These are phyloP conservation scores for Pichia nanzhaoensis DNA, from an alignment of 805 yeast genomes.

Conservation along the genomic window DNA sequence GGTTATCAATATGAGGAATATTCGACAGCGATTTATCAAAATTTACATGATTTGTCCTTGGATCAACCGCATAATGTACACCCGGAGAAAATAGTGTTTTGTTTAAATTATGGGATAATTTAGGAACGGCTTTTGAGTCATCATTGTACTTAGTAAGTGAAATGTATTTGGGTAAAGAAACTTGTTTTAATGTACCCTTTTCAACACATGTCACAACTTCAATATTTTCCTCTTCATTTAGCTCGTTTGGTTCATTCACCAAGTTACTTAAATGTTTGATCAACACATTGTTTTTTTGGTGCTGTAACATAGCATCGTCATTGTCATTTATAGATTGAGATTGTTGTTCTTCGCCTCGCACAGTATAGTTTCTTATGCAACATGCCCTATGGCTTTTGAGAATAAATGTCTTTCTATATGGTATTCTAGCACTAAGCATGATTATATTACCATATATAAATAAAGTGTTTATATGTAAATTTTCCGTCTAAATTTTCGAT, in stretches of 20 bases:
- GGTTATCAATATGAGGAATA: conserved; percentile 58
- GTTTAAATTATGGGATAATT: conserved; percentile 58
- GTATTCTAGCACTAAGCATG: too few relatives aligned
- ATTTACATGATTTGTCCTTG: conserved; percentile 67
- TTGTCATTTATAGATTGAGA: background rate
- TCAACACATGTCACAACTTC: conserved; percentile 1
- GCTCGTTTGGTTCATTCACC: background rate
- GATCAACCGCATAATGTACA: conserved; percentile 71
- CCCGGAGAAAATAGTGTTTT: conserved; percentile 76
- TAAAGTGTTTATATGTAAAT: too few relatives aligned
- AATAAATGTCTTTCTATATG: too few relatives aligned
- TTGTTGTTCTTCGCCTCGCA: too few relatives aligned
- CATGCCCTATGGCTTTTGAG: too few relatives aligned
- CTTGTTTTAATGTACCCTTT: background rate
- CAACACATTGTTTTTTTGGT: background rate
- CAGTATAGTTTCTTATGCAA: background rate
- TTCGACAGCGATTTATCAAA: conserved; percentile 54
- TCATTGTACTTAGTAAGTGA: conserved; percentile 18
- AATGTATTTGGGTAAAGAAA: conserved; percentile 12
- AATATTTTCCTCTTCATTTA: background rate
- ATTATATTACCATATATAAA: too few relatives aligned
- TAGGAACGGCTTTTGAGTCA: conserved; percentile 36
- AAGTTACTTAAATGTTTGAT: background rate
- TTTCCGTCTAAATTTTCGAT: too few relatives aligned
- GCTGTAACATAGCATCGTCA: background rate